Base-by-base conservation (phyloP, 495 filamentous ascomycete genomes). In the Neurospora terricola region DNA sequence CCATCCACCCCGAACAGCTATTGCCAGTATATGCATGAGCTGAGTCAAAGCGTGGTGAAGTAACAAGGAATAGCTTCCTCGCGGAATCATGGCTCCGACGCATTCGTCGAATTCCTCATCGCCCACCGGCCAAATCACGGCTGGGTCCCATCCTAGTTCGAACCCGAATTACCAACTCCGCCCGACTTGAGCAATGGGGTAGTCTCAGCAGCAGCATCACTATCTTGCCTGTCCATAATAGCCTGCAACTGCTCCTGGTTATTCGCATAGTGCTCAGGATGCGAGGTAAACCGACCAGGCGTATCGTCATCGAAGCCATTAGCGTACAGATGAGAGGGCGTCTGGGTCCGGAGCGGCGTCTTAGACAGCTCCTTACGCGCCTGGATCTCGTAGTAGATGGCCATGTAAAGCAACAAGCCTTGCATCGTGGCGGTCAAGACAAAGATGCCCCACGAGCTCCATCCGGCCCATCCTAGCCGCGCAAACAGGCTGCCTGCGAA, bases 361-460 rank as follows among this genome's bases (percentile, higher is more conserved):
- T 69, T 77, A 38, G 72, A 37, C 30, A 69, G 38, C 37, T 69
- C 70, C 45, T 74, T 74, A 54, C 72, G 75, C 5, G 75, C 72
- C 42, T 76, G 76, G 9, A 81, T 80, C 79, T 96, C 92, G 78
- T 93, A 99, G 73, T 86, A 87, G 59, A 98, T 89, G 30, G 89
- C 92, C 91, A 99, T 90, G 27, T 77, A 85, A 70, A 99, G 83
- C 70, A 99, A 81, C n/a, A 86, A 85, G 27, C 93, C 96, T 80
- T 99, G 96, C 82, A 98, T 85, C 72, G 85, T 84, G 4, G 94
- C 96, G 0, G 95, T 97, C 69, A 98, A 85, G 59, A 96, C 83
- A 77, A 92, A 93, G 38, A 97, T 90, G 9, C 91, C 91, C 96
- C 96, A 99, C 1, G 93, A 92, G 82, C 96, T 98, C 96, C 96